Evolutionary conservation across 164 flowering plant genomes (phyloP), one percentile per base, ranked within the genome.

Genomic region (Taxillus chinensis): DNA sequence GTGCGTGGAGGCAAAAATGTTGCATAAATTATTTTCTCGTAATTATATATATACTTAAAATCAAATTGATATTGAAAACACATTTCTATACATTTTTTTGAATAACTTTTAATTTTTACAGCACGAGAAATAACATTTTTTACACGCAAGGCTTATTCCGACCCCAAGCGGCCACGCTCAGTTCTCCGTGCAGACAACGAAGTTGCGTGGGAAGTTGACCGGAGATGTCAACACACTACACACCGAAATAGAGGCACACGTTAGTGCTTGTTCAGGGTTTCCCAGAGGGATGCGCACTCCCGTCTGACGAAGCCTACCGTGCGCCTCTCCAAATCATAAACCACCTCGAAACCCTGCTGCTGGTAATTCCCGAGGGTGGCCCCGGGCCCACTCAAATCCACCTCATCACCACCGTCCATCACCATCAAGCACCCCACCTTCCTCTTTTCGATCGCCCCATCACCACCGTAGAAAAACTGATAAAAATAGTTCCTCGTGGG

Each of bases 321-420:
- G 15, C 73, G 52, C 62, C 69, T 68, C 73, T 71, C 83, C 85
- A 92, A 75, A 65, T 92, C 98, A 67, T 92, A 92, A 38, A 86
- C 87, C 71, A 92, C 98, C 72, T 92, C 98, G 41, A 92, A 88
- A 60, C 96, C 96, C 66, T 92, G 98, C 61, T 92, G 98, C 74
- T 86, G 96, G 61, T 84, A 90, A 54, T 88, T 92, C 43, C 98
- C 98, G 8, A 92, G 66, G 3, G 82, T 76, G 16, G 82, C 96
- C 39, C 74, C 86, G 39, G 98, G 96, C 70, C 98, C 98, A 66
- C 84, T 78, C 0, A 64, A 39, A 55, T 81, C 91, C 61, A 43
- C 65, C 45, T 79, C 89, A 71, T 87, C 95, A 12, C 93, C 95
- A 54, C 82, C 98, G 86, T 81, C 68, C 93, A 90, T 83, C 80